phyloP scores from a whole-genome alignment of 805 yeast genomes.

The Zygosaccharomyces bailii region DNA sequence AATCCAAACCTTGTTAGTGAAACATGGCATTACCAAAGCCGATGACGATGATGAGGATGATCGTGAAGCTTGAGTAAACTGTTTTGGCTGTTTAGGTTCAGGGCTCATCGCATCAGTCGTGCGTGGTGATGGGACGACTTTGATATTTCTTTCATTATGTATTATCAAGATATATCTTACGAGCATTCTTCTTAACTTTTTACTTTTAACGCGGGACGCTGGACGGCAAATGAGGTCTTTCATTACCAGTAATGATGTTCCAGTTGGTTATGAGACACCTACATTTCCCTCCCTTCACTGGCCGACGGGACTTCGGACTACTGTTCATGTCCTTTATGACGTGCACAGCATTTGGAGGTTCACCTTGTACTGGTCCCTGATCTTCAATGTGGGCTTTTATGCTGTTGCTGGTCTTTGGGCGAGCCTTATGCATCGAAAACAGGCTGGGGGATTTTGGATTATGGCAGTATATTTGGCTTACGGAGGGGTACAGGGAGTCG shows the following conservation, averaged over 20 bases:
- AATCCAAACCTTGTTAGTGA: constrained; percentile 68
- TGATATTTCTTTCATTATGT: neutral
- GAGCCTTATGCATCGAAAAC: constrained; percentile 44
- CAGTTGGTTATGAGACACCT: constrained; percentile 81
- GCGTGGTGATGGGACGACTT: constrained; percentile 2
- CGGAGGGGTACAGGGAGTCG: constrained; percentile 63
- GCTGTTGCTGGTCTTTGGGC: constrained; percentile 63
- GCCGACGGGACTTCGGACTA: constrained; percentile 48
- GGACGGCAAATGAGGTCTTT: constrained; percentile 30
- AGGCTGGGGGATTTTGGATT: constrained; percentile 41
- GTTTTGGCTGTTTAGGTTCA: too few relatives aligned
- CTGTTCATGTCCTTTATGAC: constrained; percentile 60
- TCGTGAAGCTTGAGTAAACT: neutral
- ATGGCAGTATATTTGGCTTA: constrained; percentile 45
- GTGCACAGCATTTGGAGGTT: constrained; percentile 74
- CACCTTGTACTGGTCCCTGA: constrained; percentile 77
- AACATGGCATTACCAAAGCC: constrained; percentile 62
- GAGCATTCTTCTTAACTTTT: neutral
- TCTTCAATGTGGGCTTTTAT: constrained; percentile 62
- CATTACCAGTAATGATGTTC: constrained; percentile 51
- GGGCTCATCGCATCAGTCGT: neutral
- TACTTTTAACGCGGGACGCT: neutral
- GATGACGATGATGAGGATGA: constrained; percentile 46
- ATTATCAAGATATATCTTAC: neutral
- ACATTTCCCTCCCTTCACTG: constrained; percentile 74